Conservation (phyloP, 768 basidiomycete species). For the Xerocomellus chrysenteron region DNA sequence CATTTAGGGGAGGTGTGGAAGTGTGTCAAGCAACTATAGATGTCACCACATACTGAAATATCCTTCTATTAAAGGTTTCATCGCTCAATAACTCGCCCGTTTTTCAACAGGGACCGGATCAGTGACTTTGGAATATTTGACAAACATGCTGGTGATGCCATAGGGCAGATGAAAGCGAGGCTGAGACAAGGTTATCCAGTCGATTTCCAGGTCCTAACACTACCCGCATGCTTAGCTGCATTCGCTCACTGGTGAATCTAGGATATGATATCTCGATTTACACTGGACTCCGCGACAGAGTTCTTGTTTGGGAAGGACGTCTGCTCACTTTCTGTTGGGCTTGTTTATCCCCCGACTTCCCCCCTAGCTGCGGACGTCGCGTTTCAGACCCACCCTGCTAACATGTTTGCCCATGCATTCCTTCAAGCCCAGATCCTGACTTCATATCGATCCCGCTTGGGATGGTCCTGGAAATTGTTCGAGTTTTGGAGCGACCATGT, state of each 20-base stretch:
- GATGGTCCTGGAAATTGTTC: slow-evolving; percentile 47
- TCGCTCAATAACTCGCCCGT: slow-evolving; percentile 49
- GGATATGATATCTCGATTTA: slow-evolving; percentile 57
- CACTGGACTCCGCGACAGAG: slow-evolving; percentile 57
- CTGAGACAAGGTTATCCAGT: slow-evolving; percentile 48
- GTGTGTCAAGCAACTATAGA: slow-evolving; percentile 22
- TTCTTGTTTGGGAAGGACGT: slow-evolving; percentile 56
- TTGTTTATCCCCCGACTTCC: slow-evolving; percentile 45
- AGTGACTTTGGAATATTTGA: slow-evolving; percentile 57
- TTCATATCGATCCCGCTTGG: slow-evolving; percentile 39
- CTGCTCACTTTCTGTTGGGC: slow-evolving; percentile 44
- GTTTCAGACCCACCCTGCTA: slow-evolving; percentile 34
- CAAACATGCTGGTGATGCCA: slow-evolving; percentile 46
- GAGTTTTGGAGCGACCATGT: slow-evolving; percentile 55
- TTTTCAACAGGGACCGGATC: slow-evolving; percentile 55
- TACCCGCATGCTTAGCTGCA: neutral
- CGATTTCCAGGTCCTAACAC: slow-evolving; percentile 49
- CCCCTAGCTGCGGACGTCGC: slow-evolving; percentile 6
- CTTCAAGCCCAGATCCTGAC: slow-evolving; percentile 44
- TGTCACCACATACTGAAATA: neutral
- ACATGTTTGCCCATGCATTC: slow-evolving; percentile 50
- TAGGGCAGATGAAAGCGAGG: slow-evolving; percentile 45
- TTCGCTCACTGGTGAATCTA: slow-evolving; percentile 17
- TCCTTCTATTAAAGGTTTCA: neutral
- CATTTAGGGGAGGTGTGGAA: slow-evolving; percentile 54